Conservation (phyloP, 2,329 filamentous ascomycete species). For the Orbilia javanica region DNA sequence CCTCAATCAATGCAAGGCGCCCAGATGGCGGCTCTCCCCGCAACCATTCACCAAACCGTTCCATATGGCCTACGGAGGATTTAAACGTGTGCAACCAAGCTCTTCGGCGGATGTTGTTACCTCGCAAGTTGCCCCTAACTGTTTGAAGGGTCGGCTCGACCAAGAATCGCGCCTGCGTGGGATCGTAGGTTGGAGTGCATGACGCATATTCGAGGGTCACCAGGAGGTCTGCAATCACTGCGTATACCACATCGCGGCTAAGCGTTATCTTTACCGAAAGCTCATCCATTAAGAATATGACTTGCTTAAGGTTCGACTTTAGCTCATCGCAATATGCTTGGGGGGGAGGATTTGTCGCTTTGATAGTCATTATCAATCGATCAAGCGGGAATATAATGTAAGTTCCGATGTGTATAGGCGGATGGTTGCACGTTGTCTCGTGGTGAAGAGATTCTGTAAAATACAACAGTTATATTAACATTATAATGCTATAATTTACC, state of each 20-base stretch:
- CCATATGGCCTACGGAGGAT: neutral
- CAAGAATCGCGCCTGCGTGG: neutral
- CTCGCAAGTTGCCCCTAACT: neutral
- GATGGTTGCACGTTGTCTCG: no score
- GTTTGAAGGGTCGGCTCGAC: neutral
- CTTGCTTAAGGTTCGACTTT: neutral
- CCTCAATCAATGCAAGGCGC: neutral
- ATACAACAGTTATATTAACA: no score
- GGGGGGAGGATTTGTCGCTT: neutral
- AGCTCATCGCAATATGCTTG: neutral
- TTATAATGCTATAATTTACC: no score
- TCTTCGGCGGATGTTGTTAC: neutral
- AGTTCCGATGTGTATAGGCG: no score
- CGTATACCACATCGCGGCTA: neutral
- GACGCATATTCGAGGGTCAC: neutral
- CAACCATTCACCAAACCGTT: neutral
- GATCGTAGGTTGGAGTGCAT: neutral
- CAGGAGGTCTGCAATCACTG: neutral
- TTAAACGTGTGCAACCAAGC: slow-evolving; percentile 1
- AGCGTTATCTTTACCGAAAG: neutral
- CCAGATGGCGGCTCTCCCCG: neutral
- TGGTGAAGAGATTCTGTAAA: no score
- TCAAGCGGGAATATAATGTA: no score
- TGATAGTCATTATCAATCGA: no score
- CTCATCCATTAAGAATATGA: neutral